These are phyloP conservation scores for Triticum monococcum DNA, from an alignment of 176 grass and related monocot species.

Conservation along the genomic window DNA sequence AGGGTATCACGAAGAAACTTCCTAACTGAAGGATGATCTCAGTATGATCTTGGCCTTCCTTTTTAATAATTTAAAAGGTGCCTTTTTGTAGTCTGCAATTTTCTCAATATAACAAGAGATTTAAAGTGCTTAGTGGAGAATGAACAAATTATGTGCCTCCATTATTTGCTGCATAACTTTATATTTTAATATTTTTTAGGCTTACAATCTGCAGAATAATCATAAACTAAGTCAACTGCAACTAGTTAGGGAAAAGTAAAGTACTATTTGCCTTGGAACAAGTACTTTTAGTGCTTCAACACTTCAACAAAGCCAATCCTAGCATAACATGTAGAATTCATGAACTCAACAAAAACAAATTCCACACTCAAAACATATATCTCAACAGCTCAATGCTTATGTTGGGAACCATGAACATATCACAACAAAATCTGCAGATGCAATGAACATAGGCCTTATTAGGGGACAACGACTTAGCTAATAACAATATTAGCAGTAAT, in stretches of 20 bases:
- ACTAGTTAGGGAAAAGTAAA: neutral
- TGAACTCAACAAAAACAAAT: neutral
- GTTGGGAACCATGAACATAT: constrained; percentile 8
- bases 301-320: neutral
- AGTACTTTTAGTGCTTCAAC: constrained; percentile 1
- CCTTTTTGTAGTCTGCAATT: constrained; percentile 16
- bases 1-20: constrained; percentile 24
- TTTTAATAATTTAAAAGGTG: neutral
- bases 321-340: constrained; percentile 7
- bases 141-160: neutral
- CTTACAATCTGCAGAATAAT: neutral
- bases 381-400: neutral
- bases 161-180: neutral
- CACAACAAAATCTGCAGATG: constrained; percentile 11
- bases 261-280: neutral
- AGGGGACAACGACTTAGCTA: neutral
- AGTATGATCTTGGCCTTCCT: neutral
- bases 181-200: constrained; percentile 18
- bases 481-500: neutral
- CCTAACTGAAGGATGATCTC: neutral
- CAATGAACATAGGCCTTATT: constrained; percentile 1
- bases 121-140: neutral
- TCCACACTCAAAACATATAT: neutral
- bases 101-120: neutral
- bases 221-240: neutral